These are phyloP conservation scores for Cladophialophora bantiana DNA, from an alignment of 2,329 filamentous ascomycete genomes.

Conservation along the genomic window DNA sequence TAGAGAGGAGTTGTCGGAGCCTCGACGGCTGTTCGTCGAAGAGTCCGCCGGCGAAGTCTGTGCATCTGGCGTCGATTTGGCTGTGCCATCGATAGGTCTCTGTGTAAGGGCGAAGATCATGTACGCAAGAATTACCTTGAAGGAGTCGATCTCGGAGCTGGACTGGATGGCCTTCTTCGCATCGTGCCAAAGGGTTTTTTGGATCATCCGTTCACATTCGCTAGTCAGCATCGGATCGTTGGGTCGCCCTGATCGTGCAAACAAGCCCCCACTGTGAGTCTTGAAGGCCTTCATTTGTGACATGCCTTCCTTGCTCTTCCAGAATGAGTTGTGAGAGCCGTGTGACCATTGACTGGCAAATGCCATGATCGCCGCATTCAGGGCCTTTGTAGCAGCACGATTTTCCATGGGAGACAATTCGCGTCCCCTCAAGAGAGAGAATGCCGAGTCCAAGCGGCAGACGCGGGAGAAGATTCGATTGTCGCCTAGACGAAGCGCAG, in stretches of 20 bases:
- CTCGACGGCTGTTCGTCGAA: constrained; percentile 5
- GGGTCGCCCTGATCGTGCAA: background rate
- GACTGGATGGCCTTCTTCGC: constrained; percentile 50
- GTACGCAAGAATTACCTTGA: constrained; percentile 54
- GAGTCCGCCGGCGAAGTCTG: constrained; percentile 4
- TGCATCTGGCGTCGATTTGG: background rate
- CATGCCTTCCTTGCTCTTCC: constrained; percentile 34
- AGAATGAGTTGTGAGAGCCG: constrained; percentile 33
- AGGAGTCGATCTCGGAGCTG: constrained; percentile 52
- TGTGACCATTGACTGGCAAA: constrained; percentile 54
- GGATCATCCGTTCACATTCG: constrained; percentile 45
- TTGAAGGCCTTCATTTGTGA: constrained; percentile 24
- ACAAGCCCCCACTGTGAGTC: background rate
- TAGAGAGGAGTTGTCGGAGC: constrained; percentile 1
- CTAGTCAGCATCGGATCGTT: constrained; percentile 21
- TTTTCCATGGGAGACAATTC: constrained; percentile 49
- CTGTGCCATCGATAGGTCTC: constrained; percentile 45
- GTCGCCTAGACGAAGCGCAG: constrained; percentile 54
- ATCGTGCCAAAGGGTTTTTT: constrained; percentile 53
- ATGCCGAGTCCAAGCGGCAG: constrained; percentile 51
- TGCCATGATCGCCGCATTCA: constrained; percentile 53
- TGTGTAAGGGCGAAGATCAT: constrained; percentile 57
- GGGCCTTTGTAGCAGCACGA: constrained; percentile 48
- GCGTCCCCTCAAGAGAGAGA: constrained; percentile 48
- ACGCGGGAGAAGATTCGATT: constrained; percentile 55